These are phyloP conservation scores for Metroxylon sagu DNA, from an alignment of 176 grass and related monocot genomes.

Conservation along the genomic window DNA sequence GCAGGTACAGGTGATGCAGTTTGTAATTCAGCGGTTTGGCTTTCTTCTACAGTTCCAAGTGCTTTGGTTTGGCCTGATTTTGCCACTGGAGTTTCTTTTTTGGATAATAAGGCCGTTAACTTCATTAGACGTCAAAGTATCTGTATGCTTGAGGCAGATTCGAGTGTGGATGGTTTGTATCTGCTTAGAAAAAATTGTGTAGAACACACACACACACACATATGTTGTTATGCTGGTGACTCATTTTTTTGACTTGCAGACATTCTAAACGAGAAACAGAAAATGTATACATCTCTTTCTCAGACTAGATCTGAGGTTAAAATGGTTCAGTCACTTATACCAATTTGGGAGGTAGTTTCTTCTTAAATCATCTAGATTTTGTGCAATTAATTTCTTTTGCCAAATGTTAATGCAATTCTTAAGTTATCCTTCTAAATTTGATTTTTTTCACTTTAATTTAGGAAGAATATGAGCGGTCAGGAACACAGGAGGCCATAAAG, in stretches of 20 bases:
- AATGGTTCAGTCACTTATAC: slow-evolving; percentile 90
- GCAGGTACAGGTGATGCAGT: slow-evolving; percentile 41
- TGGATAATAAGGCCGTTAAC: slow-evolving; percentile 19
- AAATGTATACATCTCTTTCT: slow-evolving; percentile 75
- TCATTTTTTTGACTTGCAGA: slow-evolving; percentile 38
- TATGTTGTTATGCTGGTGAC: neutral
- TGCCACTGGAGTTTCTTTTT: slow-evolving; percentile 13
- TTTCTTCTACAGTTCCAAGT: slow-evolving; percentile 57
- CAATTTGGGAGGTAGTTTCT: slow-evolving; percentile 71
- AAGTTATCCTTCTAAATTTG: neutral
- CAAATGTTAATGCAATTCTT: too few species aligned
- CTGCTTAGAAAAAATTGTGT: neutral
- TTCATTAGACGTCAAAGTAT: slow-evolving; percentile 59
- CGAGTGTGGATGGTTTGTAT: slow-evolving; percentile 59
- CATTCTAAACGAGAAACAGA: slow-evolving; percentile 80
- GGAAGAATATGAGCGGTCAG: slow-evolving; percentile 43
- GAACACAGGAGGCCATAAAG: slow-evolving; percentile 45
- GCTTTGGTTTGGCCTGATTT: slow-evolving; percentile 48
- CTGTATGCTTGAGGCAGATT: slow-evolving; percentile 82
- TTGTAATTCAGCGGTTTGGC: slow-evolving; percentile 50
- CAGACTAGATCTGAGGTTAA: slow-evolving; percentile 58
- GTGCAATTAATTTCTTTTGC: too few species aligned
- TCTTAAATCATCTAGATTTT: too few species aligned
- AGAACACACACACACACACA: too few species aligned
- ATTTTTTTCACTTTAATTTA: slow-evolving; percentile 27